Evolutionary conservation across 345 rosid genomes (phyloP), one percentile per base, ranked within the genome.

Genomic region (Gossypium rotundifolium): DNA sequence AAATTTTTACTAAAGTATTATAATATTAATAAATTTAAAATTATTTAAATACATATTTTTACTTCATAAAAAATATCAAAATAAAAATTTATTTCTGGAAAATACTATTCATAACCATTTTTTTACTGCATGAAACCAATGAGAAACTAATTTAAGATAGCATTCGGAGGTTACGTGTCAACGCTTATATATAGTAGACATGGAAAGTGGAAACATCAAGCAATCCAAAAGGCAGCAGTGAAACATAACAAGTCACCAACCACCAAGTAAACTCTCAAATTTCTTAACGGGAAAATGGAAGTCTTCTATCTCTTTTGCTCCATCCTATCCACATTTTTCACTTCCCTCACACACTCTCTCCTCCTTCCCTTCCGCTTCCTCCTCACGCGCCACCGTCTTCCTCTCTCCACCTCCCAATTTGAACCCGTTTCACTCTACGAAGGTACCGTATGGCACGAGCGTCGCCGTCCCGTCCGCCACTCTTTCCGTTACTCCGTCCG

Each of bases 361-460:
- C 75, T 85, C 58, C 84, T 88, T 23, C 78, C 87, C 71, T 76
- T 84, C 79, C 88, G 84, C 75, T 80, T 84, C 42, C 61, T 83
- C 22, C 88, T 75, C 68, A 11, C 76, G 69, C 75, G 86, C 61
- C 67, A 72, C 78, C 76, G 51, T 71, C 83, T 38, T 51, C 59
- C 81, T 10, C 45, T 58, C 54, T 75, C 73, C 81, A 22, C 82
- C 74, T 25, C 72, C 63, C 51, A 64, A 9, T 45, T 75, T 11
- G 52, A 79, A 4, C 25, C 63, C 6, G 81, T 84, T 44, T 76
- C 75, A 2, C 87, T 84, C 73, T 94, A 91, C 75, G 78, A 91
- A 84, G 98, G 98, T 77, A 84, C 82, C 27, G 96, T 94, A 44
- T 90, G 90, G 92, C 97, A 94, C 81, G 86, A 90, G 77, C 96